Evolutionary conservation across 192 early-diverging fungal genomes (phyloP).

Genomic region (Anaeromyces robustus): DNA sequence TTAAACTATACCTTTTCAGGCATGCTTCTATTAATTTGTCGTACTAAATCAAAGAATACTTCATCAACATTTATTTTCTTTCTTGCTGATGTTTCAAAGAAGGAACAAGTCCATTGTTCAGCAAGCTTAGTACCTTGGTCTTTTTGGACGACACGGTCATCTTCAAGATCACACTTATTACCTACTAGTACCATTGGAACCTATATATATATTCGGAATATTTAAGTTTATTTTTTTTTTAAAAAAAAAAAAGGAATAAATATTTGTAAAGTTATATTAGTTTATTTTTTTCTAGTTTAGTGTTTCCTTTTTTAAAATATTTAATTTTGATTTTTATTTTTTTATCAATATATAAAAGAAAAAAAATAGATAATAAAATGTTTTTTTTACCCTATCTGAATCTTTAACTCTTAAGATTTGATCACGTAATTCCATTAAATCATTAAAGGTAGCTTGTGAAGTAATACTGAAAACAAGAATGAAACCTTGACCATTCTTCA

Average conservation of each 20-base stretch:
- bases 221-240: no score
- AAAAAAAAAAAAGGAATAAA: no score
- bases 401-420: conserved; percentile 47
- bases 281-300: no score
- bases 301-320: no score
- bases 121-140: conserved; percentile 53
- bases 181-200: conserved; percentile 45
- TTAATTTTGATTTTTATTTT: background rate
- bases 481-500: conserved; percentile 55
- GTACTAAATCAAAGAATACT: conserved; percentile 80
- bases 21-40: conserved; percentile 71
- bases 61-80: conserved; percentile 80
- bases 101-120: conserved; percentile 41
- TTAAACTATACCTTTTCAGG: conserved; percentile 44
- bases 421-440: conserved; percentile 39
- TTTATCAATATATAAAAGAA: background rate
- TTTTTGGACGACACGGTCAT: conserved; percentile 38
- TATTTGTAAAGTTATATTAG: no score
- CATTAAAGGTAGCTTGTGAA: conserved; percentile 47
- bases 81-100: conserved; percentile 79
- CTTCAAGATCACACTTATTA: conserved; percentile 50
- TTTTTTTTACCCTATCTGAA: conserved; percentile 30
- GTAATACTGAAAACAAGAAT: conserved; percentile 47
- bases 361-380: background rate
- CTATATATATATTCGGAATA: conserved; percentile 5